phyloP scores from a whole-genome alignment of 345 rosid genomes.

The Firmiana major region DNA sequence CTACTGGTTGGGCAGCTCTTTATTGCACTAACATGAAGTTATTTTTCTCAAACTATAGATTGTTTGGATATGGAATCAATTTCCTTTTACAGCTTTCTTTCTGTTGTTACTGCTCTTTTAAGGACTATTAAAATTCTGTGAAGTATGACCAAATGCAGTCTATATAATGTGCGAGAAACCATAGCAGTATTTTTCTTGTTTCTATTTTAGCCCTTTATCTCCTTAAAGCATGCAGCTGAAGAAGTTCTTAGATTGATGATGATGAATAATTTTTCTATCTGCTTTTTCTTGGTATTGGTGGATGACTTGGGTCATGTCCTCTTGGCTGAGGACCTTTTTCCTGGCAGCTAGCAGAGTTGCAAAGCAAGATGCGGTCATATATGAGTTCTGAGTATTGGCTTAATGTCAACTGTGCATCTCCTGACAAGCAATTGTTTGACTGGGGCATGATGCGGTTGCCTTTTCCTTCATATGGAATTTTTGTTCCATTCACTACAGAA shows the following conservation, averaged over 20 bases:
- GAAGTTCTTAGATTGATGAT: constrained; percentile 14
- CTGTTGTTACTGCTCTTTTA: no score
- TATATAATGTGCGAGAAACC: background rate
- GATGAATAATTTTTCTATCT: constrained; percentile 8
- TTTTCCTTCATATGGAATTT: constrained; percentile 76
- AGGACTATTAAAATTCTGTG: background rate
- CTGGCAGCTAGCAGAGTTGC: constrained; percentile 77
- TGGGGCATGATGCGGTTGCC: constrained; percentile 94
- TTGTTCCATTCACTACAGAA: constrained; percentile 85
- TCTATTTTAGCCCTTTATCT: no score
- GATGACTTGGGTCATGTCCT: constrained; percentile 33
- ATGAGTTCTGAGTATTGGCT: constrained; percentile 92
- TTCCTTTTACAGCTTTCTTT: no score
- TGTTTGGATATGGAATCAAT: background rate
- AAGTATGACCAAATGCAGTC: constrained; percentile 7
- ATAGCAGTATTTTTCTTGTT: background rate
- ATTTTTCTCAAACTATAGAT: background rate
- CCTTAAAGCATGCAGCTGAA: background rate
- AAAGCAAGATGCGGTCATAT: constrained; percentile 66
- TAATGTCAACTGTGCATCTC: constrained; percentile 59
- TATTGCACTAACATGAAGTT: background rate
- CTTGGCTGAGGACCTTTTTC: constrained; percentile 28
- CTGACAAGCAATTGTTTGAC: constrained; percentile 74
- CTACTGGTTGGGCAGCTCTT: background rate
- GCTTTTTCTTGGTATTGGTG: constrained; percentile 16